phyloP scores from a whole-genome alignment of 2,329 filamentous ascomycete genomes.

The Nemania abortiva region DNA sequence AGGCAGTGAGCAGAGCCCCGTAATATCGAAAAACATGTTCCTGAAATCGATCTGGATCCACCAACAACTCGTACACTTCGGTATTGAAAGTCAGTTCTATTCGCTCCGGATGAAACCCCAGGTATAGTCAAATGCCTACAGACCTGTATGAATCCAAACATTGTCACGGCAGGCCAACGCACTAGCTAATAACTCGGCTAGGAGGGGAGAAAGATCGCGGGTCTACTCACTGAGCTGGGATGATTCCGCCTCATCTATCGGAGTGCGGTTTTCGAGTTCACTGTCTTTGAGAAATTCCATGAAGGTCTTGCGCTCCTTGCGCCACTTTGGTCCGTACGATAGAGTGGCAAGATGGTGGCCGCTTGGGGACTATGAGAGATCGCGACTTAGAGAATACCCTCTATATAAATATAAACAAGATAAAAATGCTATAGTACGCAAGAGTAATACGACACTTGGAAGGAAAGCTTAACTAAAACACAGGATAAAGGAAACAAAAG shows the following conservation, averaged over 20 bases:
- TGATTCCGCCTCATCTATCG: constrained; percentile 42
- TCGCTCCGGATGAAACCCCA: too few relatives aligned
- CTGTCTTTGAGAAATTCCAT: constrained; percentile 39
- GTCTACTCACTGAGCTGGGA: constrained; percentile 38
- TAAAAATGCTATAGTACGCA: not conserved
- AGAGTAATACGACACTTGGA: not conserved
- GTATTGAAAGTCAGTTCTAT: not conserved
- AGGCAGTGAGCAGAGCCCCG: constrained; percentile 40
- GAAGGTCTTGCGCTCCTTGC: constrained; percentile 40
- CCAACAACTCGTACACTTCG: constrained; percentile 41
- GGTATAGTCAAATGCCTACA: too few relatives aligned
- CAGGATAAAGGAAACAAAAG: not conserved
- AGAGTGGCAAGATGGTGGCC: constrained; percentile 41
- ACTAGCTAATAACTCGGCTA: not conserved
- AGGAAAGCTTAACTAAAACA: not conserved
- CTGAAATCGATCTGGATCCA: constrained; percentile 28
- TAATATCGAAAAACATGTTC: constrained; percentile 38
- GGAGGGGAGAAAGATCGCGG: not conserved
- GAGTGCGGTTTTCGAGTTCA: constrained; percentile 33
- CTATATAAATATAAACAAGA: too few relatives aligned
- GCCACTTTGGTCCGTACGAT: constrained; percentile 40
- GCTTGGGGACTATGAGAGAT: constrained; percentile 25
- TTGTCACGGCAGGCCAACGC: not conserved
- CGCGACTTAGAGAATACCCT: not conserved
- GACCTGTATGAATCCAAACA: not conserved